Conservation (phyloP, 106 monocot species). For the Allium sativum region DNA sequence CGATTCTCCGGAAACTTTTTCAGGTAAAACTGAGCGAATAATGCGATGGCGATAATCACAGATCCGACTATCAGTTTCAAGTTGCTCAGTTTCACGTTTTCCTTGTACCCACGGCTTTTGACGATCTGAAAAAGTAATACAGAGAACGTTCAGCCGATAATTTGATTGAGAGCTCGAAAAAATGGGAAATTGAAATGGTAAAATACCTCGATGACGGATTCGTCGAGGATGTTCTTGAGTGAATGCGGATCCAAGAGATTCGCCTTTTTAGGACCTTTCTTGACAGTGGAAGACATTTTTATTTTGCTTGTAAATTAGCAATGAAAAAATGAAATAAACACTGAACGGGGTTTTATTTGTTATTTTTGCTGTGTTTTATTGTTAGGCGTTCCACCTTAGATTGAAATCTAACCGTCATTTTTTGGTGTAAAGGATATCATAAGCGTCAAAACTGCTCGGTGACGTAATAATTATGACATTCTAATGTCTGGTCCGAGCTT, state of each 20-base stretch:
- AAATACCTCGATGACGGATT: constrained; percentile 69
- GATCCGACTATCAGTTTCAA: constrained; percentile 52
- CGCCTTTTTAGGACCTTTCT: constrained; percentile 64
- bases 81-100: constrained; percentile 74
- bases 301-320: too few species aligned
- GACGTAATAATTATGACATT: too few species aligned
- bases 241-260: constrained; percentile 79
- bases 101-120: constrained; percentile 54
- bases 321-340: too few species aligned
- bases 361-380: too few species aligned
- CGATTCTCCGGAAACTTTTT: constrained; percentile 95
- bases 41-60: constrained; percentile 60
- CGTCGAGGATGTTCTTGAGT: constrained; percentile 89
- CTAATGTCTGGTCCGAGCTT: too few species aligned
- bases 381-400: too few species aligned
- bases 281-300: not conserved
- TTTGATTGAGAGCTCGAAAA: constrained; percentile 1
- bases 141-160: not conserved
- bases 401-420: too few species aligned
- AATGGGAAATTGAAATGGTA: not conserved
- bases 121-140: constrained; percentile 41
- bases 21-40: constrained; percentile 86
- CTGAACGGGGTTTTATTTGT: too few species aligned
- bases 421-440: too few species aligned
- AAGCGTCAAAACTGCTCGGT: too few species aligned